Evolutionary conservation across 2,329 filamentous ascomycete genomes (phyloP).

Genomic region (Neurospora sp.): DNA sequence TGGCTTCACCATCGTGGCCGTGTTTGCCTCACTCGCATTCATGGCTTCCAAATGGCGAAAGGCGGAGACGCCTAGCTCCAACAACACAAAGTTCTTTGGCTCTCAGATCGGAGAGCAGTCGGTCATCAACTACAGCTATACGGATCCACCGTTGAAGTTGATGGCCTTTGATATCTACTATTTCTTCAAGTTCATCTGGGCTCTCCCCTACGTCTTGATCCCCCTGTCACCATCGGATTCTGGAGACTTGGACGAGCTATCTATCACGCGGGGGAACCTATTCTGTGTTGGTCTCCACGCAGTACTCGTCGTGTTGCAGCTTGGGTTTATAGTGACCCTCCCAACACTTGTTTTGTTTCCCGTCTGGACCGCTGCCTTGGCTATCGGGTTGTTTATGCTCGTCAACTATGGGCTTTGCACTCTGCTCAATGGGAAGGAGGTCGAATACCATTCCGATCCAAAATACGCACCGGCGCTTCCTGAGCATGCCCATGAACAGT

Average conservation of each 20-base stretch:
- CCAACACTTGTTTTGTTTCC: constrained; percentile 39
- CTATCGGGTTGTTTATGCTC: constrained; percentile 33
- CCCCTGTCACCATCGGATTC: constrained; percentile 44
- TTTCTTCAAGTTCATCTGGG: constrained; percentile 45
- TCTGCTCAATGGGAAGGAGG: constrained; percentile 40
- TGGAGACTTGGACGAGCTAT: constrained; percentile 52
- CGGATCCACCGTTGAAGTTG: constrained; percentile 42
- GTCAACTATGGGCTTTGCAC: constrained; percentile 43
- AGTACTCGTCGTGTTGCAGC: constrained; percentile 49
- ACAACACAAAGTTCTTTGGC: constrained; percentile 41
- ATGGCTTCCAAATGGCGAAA: constrained; percentile 1
- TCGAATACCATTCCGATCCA: constrained; percentile 41
- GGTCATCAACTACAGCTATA: constrained; percentile 53
- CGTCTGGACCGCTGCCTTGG: constrained; percentile 34
- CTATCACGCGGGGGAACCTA: constrained; percentile 45
- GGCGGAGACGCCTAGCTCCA: not conserved
- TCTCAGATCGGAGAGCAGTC: constrained; percentile 47
- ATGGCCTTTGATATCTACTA: constrained; percentile 43
- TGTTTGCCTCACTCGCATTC: not conserved
- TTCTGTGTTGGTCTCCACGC: constrained; percentile 47
- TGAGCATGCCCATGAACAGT: constrained; percentile 54
- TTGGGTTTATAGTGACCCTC: constrained; percentile 48
- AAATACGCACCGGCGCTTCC: constrained; percentile 38
- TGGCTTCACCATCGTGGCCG: not conserved
- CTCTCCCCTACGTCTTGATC: constrained; percentile 50